Base-by-base conservation (phyloP, 306 rosid species). In the Trichosanthes truncata region DNA sequence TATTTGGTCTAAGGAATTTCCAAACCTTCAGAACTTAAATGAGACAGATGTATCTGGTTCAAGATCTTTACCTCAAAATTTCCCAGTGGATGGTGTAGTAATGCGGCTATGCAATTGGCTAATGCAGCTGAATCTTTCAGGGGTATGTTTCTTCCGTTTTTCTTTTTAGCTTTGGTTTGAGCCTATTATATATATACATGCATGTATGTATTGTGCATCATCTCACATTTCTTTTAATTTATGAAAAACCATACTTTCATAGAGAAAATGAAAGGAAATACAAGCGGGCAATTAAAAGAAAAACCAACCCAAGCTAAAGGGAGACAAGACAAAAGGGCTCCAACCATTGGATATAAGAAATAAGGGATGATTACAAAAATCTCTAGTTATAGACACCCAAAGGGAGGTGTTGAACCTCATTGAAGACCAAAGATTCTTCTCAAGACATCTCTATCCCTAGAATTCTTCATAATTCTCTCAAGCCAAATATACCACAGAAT, bases 31-130 rank as follows among this genome's bases (percentile, higher is more conserved):
- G 49, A 75, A 43, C 82, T 79, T 87, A 76, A 55, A 23, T 43
- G 88, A 81, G 77, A 83, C 67, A 6, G 81, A 82, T 17, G 83
- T 61, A 80, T 76, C 86, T 84, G 82, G 82, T 84, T 78, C 85
- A 79, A 90, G 83, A 81, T 81, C 89, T 61, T 79, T 82, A 81
- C 81, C 95, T 68, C 93, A 89, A 57, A 90, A 78, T 84, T 85
- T 95, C 82, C 63, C 93, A 10, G 93, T 89, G 77, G 97, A 95
- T 78, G 90, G 82, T 81, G 81, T 87, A 74, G 92, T 90, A 78
- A 80, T 90, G 87, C 84, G 85, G 80, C 93, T 92, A 46, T 83
- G 89, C 81, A 83, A 81, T 65, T 91, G 97, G 97, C 89, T 95
- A 77, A 87, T 82, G 87, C 80, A 87, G 81, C 89, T 92, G 87